Evolutionary conservation across 2,329 filamentous ascomycete genomes (phyloP).

Genomic region (Phyllosticta capitalensis): DNA sequence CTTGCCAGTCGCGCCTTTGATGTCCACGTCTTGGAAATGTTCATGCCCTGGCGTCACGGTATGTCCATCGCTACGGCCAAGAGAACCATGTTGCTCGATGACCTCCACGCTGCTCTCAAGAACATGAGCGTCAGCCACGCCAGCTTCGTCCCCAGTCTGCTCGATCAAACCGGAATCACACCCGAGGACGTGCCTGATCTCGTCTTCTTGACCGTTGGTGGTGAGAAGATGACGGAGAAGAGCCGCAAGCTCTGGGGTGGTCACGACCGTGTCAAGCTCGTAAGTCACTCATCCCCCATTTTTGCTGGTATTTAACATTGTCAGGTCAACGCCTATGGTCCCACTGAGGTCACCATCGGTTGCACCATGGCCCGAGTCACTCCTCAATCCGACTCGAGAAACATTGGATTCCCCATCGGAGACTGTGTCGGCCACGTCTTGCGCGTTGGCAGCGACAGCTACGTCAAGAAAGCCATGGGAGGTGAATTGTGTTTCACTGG

Average conservation of each 20-base stretch:
- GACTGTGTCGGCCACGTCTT: constrained; percentile 20
- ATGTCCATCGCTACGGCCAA: constrained; percentile 3
- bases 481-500: constrained; percentile 16
- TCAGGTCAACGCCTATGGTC: constrained; percentile 19
- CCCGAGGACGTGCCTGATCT: constrained; percentile 19
- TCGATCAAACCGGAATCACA: constrained; percentile 7
- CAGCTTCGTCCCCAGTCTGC: constrained; percentile 17
- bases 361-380: constrained; percentile 16
- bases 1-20: constrained; percentile 27
- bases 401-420: constrained; percentile 16
- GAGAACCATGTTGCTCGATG: constrained; percentile 4
- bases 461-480: constrained; percentile 42
- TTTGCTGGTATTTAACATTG: not conserved
- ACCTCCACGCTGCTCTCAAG: constrained; percentile 9
- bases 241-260: constrained; percentile 24
- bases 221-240: constrained; percentile 27
- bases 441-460: constrained; percentile 20
- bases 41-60: constrained; percentile 8
- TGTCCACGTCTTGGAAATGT: constrained; percentile 13
- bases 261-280: constrained; percentile 6
- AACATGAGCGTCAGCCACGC: constrained; percentile 23
- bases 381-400: constrained; percentile 7
- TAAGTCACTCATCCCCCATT: not conserved
- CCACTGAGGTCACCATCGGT: constrained; percentile 24
- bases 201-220: constrained; percentile 24